phyloP scores from a whole-genome alignment of 495 filamentous ascomycete species.

The Tuber calosporum region DNA sequence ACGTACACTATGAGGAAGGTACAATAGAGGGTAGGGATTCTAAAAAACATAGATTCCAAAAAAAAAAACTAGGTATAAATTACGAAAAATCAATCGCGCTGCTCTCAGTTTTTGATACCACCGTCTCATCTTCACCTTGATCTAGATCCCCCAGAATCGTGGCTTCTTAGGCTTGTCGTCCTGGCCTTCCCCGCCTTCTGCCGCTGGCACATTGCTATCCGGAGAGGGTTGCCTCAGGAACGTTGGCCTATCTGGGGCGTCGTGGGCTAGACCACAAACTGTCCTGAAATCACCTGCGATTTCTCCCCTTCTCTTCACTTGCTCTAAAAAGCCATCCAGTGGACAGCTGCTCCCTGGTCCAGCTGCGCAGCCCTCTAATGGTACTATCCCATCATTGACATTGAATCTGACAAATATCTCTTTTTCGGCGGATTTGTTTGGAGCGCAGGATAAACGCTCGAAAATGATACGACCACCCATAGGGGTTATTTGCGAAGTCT shows the following conservation, averaged over 20 bases:
- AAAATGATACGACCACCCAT: conserved; percentile 56
- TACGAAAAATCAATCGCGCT: background rate
- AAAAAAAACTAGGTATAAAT: background rate
- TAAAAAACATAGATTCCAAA: background rate
- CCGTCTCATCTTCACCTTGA: background rate
- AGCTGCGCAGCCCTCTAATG: conserved; percentile 48
- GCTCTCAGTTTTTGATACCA: background rate
- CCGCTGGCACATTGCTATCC: conserved; percentile 4
- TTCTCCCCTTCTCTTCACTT: conserved; percentile 43
- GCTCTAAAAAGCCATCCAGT: conserved; percentile 45
- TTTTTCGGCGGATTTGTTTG: conserved; percentile 14
- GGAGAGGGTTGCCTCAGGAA: conserved; percentile 46
- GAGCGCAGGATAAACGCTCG: conserved; percentile 49
- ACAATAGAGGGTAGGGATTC: background rate
- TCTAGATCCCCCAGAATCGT: conserved; percentile 31
- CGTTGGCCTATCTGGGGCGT: conserved; percentile 43
- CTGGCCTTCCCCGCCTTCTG: background rate
- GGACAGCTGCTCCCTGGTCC: conserved; percentile 53
- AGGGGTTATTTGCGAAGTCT: conserved; percentile 51
- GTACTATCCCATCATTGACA: conserved; percentile 54
- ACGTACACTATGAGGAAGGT: background rate
- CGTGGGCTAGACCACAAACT: conserved; percentile 44
- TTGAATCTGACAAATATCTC: conserved; percentile 50
- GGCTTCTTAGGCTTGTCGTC: conserved; percentile 22
- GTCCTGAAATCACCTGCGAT: conserved; percentile 45